Conservation (phyloP, 345 rosid species). For the Eucalyptus sp. region DNA sequence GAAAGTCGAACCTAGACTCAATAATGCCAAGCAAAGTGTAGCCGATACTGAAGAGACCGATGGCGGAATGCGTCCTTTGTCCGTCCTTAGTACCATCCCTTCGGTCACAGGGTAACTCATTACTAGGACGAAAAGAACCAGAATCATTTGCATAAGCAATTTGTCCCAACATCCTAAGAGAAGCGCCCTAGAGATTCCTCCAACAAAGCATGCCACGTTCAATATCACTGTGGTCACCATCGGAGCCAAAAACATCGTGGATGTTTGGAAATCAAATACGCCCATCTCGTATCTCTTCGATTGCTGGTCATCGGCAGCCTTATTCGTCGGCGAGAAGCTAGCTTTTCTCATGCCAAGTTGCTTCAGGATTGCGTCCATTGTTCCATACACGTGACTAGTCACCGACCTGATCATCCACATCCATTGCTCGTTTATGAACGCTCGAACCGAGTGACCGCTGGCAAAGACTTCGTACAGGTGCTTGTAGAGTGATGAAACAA, state of each 20-base stretch:
- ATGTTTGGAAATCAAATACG: constrained; percentile 14
- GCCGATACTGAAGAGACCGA: constrained; percentile 2
- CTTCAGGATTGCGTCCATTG: constrained; percentile 11
- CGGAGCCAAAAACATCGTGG: constrained; percentile 20
- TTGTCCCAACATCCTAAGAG: not conserved
- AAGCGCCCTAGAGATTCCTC: constrained; percentile 9
- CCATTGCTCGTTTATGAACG: constrained; percentile 14
- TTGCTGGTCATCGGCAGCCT: constrained; percentile 13
- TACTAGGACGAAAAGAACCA: constrained; percentile 13
- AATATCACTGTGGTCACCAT: constrained; percentile 7
- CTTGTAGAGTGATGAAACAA: not conserved
- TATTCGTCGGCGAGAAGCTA: constrained; percentile 26
- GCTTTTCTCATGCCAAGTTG: constrained; percentile 14
- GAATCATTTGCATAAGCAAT: constrained; percentile 5
- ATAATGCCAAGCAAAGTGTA: not conserved
- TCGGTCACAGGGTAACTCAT: constrained; percentile 22
- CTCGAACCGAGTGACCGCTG: constrained; percentile 1
- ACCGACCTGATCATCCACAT: constrained; percentile 31
- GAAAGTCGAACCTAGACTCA: not conserved
- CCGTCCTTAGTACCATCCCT: constrained; percentile 29
- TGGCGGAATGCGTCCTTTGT: constrained; percentile 21
- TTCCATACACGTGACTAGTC: constrained; percentile 8
- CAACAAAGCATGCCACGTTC: constrained; percentile 8
- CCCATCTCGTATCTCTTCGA: constrained; percentile 12
- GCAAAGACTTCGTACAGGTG: constrained; percentile 10